phyloP scores from a whole-genome alignment of 2,329 filamentous ascomycete genomes.

The Teratosphaeria zuluensis region DNA sequence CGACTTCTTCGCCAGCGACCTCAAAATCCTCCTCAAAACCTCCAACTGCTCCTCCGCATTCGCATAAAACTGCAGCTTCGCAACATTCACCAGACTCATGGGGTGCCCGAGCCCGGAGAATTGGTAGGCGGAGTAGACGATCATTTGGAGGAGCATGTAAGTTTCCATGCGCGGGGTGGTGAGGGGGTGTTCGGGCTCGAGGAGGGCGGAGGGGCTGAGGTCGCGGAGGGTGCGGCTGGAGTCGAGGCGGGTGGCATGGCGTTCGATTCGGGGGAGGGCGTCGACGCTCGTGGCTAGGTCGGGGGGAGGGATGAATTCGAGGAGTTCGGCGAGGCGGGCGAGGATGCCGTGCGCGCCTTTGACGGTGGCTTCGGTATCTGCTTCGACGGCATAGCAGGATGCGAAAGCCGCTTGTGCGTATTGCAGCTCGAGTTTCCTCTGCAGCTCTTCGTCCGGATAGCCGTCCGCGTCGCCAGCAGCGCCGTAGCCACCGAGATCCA shows the following conservation, averaged over 20 bases:
- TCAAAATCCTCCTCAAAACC: slow-evolving; percentile 51
- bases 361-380: slow-evolving; percentile 49
- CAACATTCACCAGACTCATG: slow-evolving; percentile 33
- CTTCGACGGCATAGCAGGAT: slow-evolving; percentile 56
- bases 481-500: slow-evolving; percentile 50
- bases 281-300: slow-evolving; percentile 34
- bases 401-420: slow-evolving; percentile 62
- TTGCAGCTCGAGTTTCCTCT: slow-evolving; percentile 49
- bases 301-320: slow-evolving; percentile 51
- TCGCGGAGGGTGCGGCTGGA: slow-evolving; percentile 18
- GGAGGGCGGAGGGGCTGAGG: slow-evolving; percentile 37
- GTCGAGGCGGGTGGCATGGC: slow-evolving; percentile 26
- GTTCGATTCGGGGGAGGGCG: slow-evolving; percentile 33
- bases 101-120: slow-evolving; percentile 32
- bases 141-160: slow-evolving; percentile 51
- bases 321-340: slow-evolving; percentile 47
- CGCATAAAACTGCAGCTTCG: slow-evolving; percentile 54
- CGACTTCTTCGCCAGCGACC: slow-evolving; percentile 35
- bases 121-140: slow-evolving; percentile 44
- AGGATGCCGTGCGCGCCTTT: slow-evolving; percentile 52
- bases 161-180: slow-evolving; percentile 51
- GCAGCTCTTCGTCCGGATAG: slow-evolving; percentile 52
- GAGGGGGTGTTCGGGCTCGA: slow-evolving; percentile 53
- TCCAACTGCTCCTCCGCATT: slow-evolving; percentile 55
- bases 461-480: slow-evolving; percentile 33